Evolutionary conservation across 371 early-diverging fungal species (phyloP).

Genomic region (Actinomortierella wolfii): DNA sequence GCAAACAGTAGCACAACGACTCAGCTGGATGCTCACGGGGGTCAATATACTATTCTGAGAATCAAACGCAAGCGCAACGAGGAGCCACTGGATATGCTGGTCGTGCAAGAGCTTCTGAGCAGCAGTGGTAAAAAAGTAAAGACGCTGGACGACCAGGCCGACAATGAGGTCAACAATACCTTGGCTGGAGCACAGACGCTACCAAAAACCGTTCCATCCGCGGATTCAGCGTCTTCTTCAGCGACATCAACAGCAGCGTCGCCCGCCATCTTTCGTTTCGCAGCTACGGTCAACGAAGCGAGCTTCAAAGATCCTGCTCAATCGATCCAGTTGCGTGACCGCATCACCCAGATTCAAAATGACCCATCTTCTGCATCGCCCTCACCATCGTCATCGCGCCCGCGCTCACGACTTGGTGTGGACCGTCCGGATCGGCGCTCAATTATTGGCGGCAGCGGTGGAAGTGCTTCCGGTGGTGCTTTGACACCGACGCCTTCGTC

Average conservation of each 20-base stretch:
- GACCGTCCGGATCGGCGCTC: too few species aligned
- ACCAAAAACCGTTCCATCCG: slow-evolving; percentile 13
- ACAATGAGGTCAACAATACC: slow-evolving; percentile 11
- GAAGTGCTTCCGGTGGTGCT: too few species aligned
- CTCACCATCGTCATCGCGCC: too few species aligned
- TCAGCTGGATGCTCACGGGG: slow-evolving; percentile 1
- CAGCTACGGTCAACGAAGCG: slow-evolving; percentile 67
- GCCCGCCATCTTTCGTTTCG: slow-evolving; percentile 63
- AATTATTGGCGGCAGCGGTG: too few species aligned
- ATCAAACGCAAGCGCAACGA: slow-evolving; percentile 81
- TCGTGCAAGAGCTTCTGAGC: slow-evolving; percentile 23
- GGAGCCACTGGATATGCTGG: slow-evolving; percentile 76
- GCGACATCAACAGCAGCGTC: slow-evolving; percentile 36
- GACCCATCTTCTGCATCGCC: too few species aligned
- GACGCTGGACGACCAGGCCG: slow-evolving; percentile 11
- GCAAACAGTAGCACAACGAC: background rate
- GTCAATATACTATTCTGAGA: slow-evolving; percentile 65
- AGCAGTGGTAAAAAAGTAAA: slow-evolving; percentile 32
- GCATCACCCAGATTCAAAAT: too few species aligned
- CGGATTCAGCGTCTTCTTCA: too few species aligned
- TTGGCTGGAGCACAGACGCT: slow-evolving; percentile 7
- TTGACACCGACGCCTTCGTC: too few species aligned
- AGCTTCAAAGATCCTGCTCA: slow-evolving; percentile 58
- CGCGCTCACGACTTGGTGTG: too few species aligned
- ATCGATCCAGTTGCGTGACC: slow-evolving; percentile 51